These are phyloP conservation scores for Canavalia ensiformis DNA, from an alignment of 306 rosid species.

Conservation along the genomic window DNA sequence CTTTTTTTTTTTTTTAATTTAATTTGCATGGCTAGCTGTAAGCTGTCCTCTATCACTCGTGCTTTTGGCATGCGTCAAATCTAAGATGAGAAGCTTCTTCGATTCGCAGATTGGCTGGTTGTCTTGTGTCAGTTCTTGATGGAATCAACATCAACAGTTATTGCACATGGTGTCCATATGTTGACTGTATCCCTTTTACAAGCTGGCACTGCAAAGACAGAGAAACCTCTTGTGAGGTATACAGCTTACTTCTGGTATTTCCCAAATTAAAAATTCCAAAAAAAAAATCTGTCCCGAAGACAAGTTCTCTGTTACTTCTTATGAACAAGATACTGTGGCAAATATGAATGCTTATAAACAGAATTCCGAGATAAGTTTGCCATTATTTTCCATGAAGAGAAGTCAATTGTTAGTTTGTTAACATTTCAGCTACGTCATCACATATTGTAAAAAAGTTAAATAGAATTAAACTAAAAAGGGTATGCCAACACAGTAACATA, in stretches of 20 bases:
- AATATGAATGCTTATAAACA: background rate
- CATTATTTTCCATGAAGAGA: slow-evolving; percentile 1
- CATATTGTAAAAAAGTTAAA: slow-evolving; percentile 1
- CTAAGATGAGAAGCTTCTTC: slow-evolving; percentile 51
- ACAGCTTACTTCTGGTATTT: slow-evolving; percentile 39
- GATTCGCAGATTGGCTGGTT: slow-evolving; percentile 76
- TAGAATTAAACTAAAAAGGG: slow-evolving; percentile 33
- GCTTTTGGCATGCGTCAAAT: slow-evolving; percentile 44
- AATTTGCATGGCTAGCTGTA: slow-evolving; percentile 41
- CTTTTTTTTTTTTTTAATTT: slow-evolving; percentile 24
- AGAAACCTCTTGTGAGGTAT: slow-evolving; percentile 81
- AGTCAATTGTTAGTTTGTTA: slow-evolving; percentile 16
- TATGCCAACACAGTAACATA: slow-evolving; percentile 29
- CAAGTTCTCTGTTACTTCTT: slow-evolving; percentile 10
- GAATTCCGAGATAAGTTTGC: slow-evolving; percentile 13
- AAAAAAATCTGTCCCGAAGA: background rate
- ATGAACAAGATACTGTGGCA: background rate
- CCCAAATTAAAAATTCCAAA: slow-evolving; percentile 43
- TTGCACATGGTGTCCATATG: slow-evolving; percentile 83
- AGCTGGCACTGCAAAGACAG: slow-evolving; percentile 80
- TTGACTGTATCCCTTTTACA: slow-evolving; percentile 77
- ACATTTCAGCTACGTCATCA: slow-evolving; percentile 6
- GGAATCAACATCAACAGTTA: slow-evolving; percentile 78
- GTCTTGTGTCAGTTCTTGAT: slow-evolving; percentile 69
- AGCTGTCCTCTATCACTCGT: slow-evolving; percentile 34